Base-by-base conservation (phyloP, 768 basidiomycete species). In the Suillus decipiens region DNA sequence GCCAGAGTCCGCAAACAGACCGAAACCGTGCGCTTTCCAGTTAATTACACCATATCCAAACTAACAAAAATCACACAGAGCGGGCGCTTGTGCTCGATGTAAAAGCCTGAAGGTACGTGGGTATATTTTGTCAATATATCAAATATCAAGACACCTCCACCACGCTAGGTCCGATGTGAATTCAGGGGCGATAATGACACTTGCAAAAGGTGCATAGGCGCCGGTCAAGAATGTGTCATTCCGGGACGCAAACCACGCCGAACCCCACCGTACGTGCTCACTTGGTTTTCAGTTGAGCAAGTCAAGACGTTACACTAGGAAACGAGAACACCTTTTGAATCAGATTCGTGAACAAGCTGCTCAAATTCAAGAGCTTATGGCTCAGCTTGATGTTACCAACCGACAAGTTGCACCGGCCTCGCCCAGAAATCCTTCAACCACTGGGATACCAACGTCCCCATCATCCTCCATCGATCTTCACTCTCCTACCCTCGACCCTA, bases 221-320 rank as follows among this genome's bases (percentile, higher is more conserved):
- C 88, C 11, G 84, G 84, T 7, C 86, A 90, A 61, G 89, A 90
- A 59, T 93, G 91, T 67, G 76, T 87, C 47, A 90, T 89, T 57
- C 91, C 91, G n/a, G 91, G 90, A n/a, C 82, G 89, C 65, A 93
- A 91, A 75, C 89, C 90, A 70, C 87, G 91, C 62, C 81, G 88
- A 53, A 83, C 87, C 5, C 91, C 92, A 59, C 92, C 89, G 91
- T 93, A 75, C 72, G 89, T 77, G 28, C 24, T 50, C 17, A 54
- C 31, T 59, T 59, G 15, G n/a, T 34, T 41, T 12, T 50, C 3
- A 51, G 17, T 12, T 24, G 22, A 28, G 37, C 24, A 57, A 41
- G 22, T 39, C 12, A 11, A 28, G 24, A 33, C 64, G 60, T 48
- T 62, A 42, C 41, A 50, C 28, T 63, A 93, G 91, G 45, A 92